Percentiles rank a stretch among this genome's conserved stretches.
These are phyloP conservation scores for Saururus chinensis DNA, from an alignment of 164 flowering plant species.

Conservation along the genomic window DNA sequence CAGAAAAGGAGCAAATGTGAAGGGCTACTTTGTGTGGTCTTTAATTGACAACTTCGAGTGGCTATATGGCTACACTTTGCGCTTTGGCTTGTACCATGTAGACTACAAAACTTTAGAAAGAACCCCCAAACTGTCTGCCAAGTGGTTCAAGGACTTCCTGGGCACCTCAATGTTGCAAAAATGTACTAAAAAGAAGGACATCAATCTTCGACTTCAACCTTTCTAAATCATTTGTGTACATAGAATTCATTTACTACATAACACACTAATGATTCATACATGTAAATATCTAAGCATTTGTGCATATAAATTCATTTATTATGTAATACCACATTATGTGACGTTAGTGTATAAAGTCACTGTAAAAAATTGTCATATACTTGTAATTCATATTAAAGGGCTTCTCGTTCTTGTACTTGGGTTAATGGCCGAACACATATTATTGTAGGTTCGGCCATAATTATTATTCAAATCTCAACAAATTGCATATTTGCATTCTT, in stretches of 20 bases:
- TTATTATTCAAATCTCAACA: neutral
- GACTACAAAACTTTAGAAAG: constrained; percentile 20
- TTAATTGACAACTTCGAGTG: constrained; percentile 38
- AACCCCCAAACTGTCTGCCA: constrained; percentile 34
- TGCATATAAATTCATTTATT: no score
- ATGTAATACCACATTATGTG: no score
- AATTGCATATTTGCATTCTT: neutral
- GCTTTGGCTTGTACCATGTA: constrained; percentile 28
- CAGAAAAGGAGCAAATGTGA: constrained; percentile 8
- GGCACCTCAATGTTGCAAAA: neutral
- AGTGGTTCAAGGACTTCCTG: constrained; percentile 25
- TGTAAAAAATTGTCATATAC: no score
- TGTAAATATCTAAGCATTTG: no score
- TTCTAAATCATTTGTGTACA: neutral
- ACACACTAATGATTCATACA: neutral
- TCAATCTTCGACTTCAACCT: neutral
- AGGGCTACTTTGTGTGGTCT: constrained; percentile 25
- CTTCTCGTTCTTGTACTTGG: no score
- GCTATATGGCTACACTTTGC: constrained; percentile 14
- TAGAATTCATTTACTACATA: no score
- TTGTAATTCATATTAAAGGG: no score
- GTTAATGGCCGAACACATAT: no score
- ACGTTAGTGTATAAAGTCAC: no score
- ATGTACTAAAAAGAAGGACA: neutral
- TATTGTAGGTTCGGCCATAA: no score